Evolutionary conservation across 116 monocot genomes (phyloP).

Genomic region (Phalaenopsis hybrid): DNA sequence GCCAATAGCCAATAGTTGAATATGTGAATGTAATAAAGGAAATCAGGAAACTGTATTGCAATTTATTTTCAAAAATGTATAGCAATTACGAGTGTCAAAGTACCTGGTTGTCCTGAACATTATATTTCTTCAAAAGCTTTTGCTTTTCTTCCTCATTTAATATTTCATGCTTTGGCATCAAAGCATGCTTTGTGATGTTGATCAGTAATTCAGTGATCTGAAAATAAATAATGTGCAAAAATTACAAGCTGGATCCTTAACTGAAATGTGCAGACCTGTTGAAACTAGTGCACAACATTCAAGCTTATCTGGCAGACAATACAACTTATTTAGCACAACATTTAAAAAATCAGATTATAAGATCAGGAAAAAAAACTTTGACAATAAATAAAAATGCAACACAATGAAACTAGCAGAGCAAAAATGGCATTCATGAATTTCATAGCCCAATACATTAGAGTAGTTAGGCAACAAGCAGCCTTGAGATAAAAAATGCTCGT

Average conservation of each 20-base stretch:
- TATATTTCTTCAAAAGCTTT: conserved; percentile 70
- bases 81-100: neutral
- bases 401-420: too few species aligned
- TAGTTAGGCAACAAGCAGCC: too few species aligned
- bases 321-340: neutral
- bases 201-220: conserved; percentile 84
- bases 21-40: neutral
- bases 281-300: neutral
- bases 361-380: too few species aligned
- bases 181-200: conserved; percentile 83
- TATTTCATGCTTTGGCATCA: conserved; percentile 76
- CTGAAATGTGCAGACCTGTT: neutral
- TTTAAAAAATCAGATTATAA: too few species aligned
- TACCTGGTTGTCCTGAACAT: conserved; percentile 76
- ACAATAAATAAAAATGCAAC: too few species aligned
- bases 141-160: conserved; percentile 54
- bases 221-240: conserved; percentile 3
- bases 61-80: neutral
- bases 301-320: neutral
- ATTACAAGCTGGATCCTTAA: neutral
- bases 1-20: neutral
- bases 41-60: neutral
- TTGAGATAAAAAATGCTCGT: too few species aligned
- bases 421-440: too few species aligned
- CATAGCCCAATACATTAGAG: too few species aligned